A percentile compares a stretch with the other conserved stretches of the same genome.
phyloP scores from a whole-genome alignment of 2,329 filamentous ascomycete genomes.

The Teratosphaeria zuluensis region DNA sequence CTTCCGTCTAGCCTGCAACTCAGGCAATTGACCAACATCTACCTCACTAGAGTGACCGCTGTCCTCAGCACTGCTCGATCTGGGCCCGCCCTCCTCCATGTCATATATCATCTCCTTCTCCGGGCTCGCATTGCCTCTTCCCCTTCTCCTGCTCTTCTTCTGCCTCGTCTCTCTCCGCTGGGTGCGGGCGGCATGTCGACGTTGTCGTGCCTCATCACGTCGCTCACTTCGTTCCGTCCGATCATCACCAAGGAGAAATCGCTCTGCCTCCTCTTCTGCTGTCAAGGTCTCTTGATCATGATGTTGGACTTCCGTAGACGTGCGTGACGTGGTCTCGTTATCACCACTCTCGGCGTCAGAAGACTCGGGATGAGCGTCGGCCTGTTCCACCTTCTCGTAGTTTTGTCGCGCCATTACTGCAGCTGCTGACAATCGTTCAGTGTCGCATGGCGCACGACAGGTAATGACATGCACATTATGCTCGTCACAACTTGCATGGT shows the following conservation, averaged over 20 bases:
- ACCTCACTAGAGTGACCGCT: constrained; percentile 30
- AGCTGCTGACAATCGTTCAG: not conserved
- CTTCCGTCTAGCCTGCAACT: constrained; percentile 33
- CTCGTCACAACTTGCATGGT: not conserved
- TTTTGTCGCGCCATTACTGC: constrained; percentile 1
- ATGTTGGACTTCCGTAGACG: constrained; percentile 12
- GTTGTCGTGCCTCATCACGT: constrained; percentile 12
- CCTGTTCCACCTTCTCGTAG: constrained; percentile 7
- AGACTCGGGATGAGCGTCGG: constrained; percentile 1
- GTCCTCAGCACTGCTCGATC: constrained; percentile 25
- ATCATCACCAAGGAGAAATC: constrained; percentile 15
- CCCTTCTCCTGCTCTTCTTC: constrained; percentile 29
- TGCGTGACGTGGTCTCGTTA: constrained; percentile 5
- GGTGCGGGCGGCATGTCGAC: constrained; percentile 8
- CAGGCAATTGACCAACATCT: constrained; percentile 44
- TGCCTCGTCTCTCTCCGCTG: constrained; percentile 15
- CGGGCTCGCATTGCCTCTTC: constrained; percentile 45
- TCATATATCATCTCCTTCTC: constrained; percentile 73
- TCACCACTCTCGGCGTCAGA: constrained; percentile 1
- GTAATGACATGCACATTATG: not conserved
- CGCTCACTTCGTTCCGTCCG: not conserved
- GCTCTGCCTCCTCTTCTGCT: constrained; percentile 36
- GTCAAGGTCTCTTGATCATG: constrained; percentile 26
- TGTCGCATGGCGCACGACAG: not conserved
- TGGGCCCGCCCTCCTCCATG: constrained; percentile 72